Evolutionary conservation across 176 grass and related monocot species (phyloP).

Genomic region (Zoysia japonica): DNA sequence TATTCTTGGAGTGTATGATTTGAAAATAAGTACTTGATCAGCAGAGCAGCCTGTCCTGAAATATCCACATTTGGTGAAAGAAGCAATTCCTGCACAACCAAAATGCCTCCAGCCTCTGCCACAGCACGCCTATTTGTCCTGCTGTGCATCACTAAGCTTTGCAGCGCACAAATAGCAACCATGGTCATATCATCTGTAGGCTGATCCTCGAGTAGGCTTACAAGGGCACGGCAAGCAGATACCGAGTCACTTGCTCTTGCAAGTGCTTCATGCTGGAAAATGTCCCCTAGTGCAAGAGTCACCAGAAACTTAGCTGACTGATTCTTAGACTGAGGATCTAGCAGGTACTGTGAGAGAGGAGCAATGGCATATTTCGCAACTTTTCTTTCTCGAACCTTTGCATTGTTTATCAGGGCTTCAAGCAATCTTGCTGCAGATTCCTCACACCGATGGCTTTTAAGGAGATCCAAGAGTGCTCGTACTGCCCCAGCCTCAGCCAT

Average conservation of each 20-base stretch:
- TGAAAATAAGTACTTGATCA: slow-evolving; percentile 92
- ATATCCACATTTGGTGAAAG: slow-evolving; percentile 81
- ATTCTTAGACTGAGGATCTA: slow-evolving; percentile 84
- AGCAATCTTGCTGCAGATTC: slow-evolving; percentile 86
- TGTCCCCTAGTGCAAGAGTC: slow-evolving; percentile 90
- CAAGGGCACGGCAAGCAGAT: slow-evolving; percentile 83
- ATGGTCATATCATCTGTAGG: slow-evolving; percentile 93
- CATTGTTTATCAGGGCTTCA: slow-evolving; percentile 95
- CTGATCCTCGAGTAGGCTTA: slow-evolving; percentile 91
- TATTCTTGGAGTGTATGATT: slow-evolving; percentile 99
- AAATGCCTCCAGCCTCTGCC: slow-evolving; percentile 90
- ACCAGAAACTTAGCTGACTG: slow-evolving; percentile 85
- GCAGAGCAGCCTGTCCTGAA: slow-evolving; percentile 74
- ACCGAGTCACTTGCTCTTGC: slow-evolving; percentile 87
- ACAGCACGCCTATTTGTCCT: slow-evolving; percentile 93
- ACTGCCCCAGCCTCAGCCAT: slow-evolving; percentile 95
- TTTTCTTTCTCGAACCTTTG: slow-evolving; percentile 87
- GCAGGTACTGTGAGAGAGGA: slow-evolving; percentile 84
- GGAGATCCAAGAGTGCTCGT: slow-evolving; percentile 74
- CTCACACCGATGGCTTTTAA: slow-evolving; percentile 86
- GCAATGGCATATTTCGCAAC: slow-evolving; percentile 82
- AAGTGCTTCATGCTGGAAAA: slow-evolving; percentile 94
- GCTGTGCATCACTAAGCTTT: slow-evolving; percentile 96
- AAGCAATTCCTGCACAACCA: slow-evolving; percentile 88
- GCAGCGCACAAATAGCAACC: slow-evolving; percentile 91